A percentile compares a stretch with the other conserved stretches of the same genome.
phyloP scores from a whole-genome alignment of 352 stramenopile genomes.

The Phytophthora pluvialis region DNA sequence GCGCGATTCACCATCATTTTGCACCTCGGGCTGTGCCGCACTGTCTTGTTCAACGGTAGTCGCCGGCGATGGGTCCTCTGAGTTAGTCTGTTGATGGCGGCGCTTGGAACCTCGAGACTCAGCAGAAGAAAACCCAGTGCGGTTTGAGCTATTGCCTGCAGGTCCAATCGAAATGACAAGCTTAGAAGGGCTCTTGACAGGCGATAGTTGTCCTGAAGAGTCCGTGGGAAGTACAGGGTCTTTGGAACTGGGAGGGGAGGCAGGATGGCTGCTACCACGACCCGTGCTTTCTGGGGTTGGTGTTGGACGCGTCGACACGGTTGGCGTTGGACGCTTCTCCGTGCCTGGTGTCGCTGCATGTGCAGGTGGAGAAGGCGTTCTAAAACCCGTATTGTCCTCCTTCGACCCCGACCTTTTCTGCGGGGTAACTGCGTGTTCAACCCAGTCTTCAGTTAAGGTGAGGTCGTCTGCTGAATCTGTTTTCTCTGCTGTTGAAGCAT shows the following conservation, averaged over 20 bases:
- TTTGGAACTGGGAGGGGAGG: conserved; percentile 14
- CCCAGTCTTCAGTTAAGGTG: conserved; percentile 6
- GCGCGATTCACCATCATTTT: conserved; percentile 4
- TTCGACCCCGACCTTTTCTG: conserved; percentile 5
- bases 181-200: conserved; percentile 23
- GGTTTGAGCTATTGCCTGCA: neutral
- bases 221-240: conserved; percentile 5
- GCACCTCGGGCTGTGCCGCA: conserved; percentile 2
- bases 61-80: neutral
- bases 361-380: conserved; percentile 22
- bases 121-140: conserved; percentile 11
- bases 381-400: conserved; percentile 6
- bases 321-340: conserved; percentile 8
- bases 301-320: neutral
- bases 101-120: conserved; percentile 26
- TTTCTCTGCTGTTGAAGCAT: neutral
- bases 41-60: conserved; percentile 3
- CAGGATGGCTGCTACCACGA: neutral
- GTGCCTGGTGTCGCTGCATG: conserved; percentile 21
- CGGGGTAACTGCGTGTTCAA: conserved; percentile 18
- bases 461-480: conserved; percentile 3
- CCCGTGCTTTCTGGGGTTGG: neutral
- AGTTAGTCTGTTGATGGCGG: conserved; percentile 1
- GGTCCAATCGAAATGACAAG: conserved; percentile 23
- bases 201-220: conserved; percentile 3